phyloP scores from a whole-genome alignment of 345 rosid species.

The Linum tenue region DNA sequence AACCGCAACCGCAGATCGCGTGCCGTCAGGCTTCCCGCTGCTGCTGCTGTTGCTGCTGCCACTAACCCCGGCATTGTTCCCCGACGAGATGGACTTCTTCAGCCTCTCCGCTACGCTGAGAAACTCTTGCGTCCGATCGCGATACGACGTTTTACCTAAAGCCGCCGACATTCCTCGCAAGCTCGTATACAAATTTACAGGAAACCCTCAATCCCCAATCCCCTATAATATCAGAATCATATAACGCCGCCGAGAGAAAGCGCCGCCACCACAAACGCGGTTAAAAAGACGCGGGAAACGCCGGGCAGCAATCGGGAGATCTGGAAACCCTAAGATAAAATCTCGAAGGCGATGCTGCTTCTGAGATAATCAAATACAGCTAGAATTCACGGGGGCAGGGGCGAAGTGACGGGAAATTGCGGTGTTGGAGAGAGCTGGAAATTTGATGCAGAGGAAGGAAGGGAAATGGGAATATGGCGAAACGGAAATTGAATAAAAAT shows the following conservation, averaged over 20 bases:
- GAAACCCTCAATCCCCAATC: neutral
- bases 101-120: conserved; percentile 41
- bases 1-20: conserved; percentile 38
- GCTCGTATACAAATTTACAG: neutral
- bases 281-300: neutral
- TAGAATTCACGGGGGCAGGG: neutral
- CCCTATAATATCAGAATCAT: neutral
- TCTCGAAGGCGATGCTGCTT: neutral
- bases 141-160: conserved; percentile 43
- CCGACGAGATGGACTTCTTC: conserved; percentile 35
- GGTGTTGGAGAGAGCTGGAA: neutral
- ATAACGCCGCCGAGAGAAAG: neutral
- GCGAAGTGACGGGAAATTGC: neutral
- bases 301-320: neutral
- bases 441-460: neutral
- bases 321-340: neutral
- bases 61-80: conserved; percentile 23
- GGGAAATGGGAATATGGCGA: neutral
- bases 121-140: conserved; percentile 73
- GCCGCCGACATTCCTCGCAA: conserved; percentile 9
- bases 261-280: neutral
- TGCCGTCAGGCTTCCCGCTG: conserved; percentile 33
- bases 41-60: conserved; percentile 13
- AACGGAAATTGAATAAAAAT: neutral
- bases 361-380: neutral